Base-by-base conservation (phyloP, 1,284 basidiomycete species). In the Prillingera fragicola region DNA sequence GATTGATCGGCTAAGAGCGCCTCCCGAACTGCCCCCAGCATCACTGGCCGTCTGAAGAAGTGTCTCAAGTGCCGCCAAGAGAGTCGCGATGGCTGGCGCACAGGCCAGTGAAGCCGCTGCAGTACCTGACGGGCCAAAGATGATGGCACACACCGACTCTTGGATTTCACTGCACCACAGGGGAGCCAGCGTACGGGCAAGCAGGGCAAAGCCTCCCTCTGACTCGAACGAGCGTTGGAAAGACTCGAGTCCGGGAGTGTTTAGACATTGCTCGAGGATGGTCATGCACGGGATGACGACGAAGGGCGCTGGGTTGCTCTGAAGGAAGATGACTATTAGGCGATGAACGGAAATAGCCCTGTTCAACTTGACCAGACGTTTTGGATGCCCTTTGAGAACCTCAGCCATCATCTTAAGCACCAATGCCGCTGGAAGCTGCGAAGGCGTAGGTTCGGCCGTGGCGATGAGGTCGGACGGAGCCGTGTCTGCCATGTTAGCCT, bases 311-410 rank as follows among this genome's bases (percentile, higher is more conserved):
- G 66, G 63, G 38, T 71, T 71, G 45, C 56, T 65, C 14, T 67
- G 64, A 23, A 73, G 56, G 45, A 73, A 67, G 31, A 71, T 63
- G 38, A 73, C 62, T 8, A 73, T 43, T 1, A 73, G 59, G 9
- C 69, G 64, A 50, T 71, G 71, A 3, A 73, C 50, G 4, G 70
- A 64, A 8, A 73, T 45, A 0, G 64, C 55, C 24, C 59, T 57
- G 41, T 65, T 68, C 21, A 71, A 59, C 48, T 73, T 73, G 25
- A 62, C 41, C 15, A 70, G 54, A 8, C 67, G 58, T 5, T 48
- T 33, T 0, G 52, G 42, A 7, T 59, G 47, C n/a, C n/a, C n/a
- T 5, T 56, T 36, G 5, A 62, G 45, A 6, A 73, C 32, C 8
- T 62, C 55, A 5, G 63, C 58, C 21, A 71, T 48, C 53, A 61